Percentiles rank a stretch among this genome's conserved stretches.
Evolutionary conservation across 2,329 filamentous ascomycete genomes (phyloP).

Genomic region (Ceratocystis cubensis): DNA sequence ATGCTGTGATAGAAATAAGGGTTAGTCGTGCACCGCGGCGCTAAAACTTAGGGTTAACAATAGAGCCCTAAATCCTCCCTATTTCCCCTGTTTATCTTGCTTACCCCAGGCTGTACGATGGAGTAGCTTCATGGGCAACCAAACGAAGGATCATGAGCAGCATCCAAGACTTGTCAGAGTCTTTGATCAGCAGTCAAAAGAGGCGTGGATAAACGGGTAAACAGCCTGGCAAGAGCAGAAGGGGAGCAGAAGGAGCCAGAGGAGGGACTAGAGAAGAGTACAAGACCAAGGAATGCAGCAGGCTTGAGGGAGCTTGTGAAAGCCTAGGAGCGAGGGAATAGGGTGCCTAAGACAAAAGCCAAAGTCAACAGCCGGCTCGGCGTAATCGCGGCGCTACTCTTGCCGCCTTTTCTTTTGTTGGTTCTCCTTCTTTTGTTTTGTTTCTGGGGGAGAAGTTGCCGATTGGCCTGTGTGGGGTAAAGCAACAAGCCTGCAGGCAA

Average conservation of each 20-base stretch:
- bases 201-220: slow-evolving; percentile 1
- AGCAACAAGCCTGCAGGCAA: not conserved
- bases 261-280: not conserved
- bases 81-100: too few species aligned
- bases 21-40: too few species aligned
- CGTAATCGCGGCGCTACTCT: not conserved
- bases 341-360: not conserved
- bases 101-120: not conserved
- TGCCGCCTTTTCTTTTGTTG: not conserved
- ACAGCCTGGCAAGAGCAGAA: not conserved
- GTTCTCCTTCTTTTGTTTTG: not conserved
- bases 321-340: not conserved
- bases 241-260: not conserved
- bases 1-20: too few species aligned
- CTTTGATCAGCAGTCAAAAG: not conserved
- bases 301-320: not conserved
- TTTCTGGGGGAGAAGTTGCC: not conserved
- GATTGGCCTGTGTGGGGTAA: not conserved
- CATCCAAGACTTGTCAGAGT: not conserved
- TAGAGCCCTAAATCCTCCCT: too few species aligned
- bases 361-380: not conserved
- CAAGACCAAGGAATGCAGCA: not conserved
- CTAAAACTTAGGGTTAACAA: too few species aligned
- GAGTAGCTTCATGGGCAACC: not conserved
- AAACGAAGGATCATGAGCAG: not conserved